Base-by-base conservation (phyloP, 805 yeast species). In the Brettanomyces bruxellensis region DNA sequence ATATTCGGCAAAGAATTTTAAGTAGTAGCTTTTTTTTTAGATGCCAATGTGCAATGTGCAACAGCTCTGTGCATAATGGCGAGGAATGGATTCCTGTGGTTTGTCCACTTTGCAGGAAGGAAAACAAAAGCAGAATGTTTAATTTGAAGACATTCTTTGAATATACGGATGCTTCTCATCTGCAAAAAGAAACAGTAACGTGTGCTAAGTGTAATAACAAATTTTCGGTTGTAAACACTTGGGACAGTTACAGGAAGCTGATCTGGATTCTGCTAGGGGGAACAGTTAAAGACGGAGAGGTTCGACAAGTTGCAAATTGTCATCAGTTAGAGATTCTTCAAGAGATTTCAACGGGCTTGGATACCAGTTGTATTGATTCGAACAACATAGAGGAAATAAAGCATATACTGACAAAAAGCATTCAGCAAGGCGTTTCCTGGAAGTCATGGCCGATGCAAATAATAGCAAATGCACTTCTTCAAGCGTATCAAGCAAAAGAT, bases 1-100 rank as follows among this genome's bases (percentile, higher is more conserved):
- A 45, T n/a, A 18, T 61, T 25, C 51, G 72, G 44, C 50, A 55
- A 25, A 35, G 44, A n/a, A 53, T 55, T 14, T 49, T 69, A 69
- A 23, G 35, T 35, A 41, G 45, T 5, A 56, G 64, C 40, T 69
- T 58, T 47, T 65, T 56, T 45, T 69, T 70, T 43, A 36, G 52
- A 1, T 70, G 73, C 49, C 35, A 51, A n/a, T 69, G 74, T 50
- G 9, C 36, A 5, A 36, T 46, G 13, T 67, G 72, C 47, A n/a
- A 8, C 14, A 35, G n/a, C 38, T n/a, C 14, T 18, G n/a, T 35
- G 7, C 22, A 43, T 5, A 43, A 44, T 4, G 43, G 45, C 37
- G 73, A 69, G 49, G 36, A 41, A 18, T 57, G 55, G 52, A 55
- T 66, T 37, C 58, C 65, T 11, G 49, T 59, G 25, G 45, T 44